phyloP scores from a whole-genome alignment of 176 grass and related monocot species.

The Triticum dicoccoides region DNA sequence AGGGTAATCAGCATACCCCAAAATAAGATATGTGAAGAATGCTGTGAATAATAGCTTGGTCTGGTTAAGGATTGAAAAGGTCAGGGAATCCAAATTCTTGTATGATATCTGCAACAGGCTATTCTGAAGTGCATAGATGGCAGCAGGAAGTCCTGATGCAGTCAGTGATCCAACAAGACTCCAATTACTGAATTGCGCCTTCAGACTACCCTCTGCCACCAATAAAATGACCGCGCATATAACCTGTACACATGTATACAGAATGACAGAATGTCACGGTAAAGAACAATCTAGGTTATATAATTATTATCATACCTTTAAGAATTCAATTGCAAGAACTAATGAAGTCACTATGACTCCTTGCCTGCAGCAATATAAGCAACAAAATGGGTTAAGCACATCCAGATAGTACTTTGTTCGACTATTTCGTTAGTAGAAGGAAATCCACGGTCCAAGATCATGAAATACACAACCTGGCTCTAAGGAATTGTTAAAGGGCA shows the following conservation, averaged over 20 bases:
- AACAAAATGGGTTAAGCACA: slow-evolving; percentile 12
- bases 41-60: slow-evolving; percentile 96
- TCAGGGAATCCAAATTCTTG: slow-evolving; percentile 97
- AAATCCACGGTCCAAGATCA: not conserved
- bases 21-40: slow-evolving; percentile 90
- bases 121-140: slow-evolving; percentile 95
- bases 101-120: slow-evolving; percentile 95
- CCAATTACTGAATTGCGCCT: slow-evolving; percentile 66
- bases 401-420: slow-evolving; percentile 3
- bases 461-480: not conserved
- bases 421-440: not conserved
- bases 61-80: slow-evolving; percentile 98
- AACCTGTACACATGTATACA: slow-evolving; percentile 49
- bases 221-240: slow-evolving; percentile 79
- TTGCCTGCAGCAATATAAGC: slow-evolving; percentile 49
- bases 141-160: slow-evolving; percentile 90
- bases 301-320: slow-evolving; percentile 57
- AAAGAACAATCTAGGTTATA: slow-evolving; percentile 18
- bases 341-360: slow-evolving; percentile 91
- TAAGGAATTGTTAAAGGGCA: not conserved
- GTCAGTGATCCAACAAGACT: slow-evolving; percentile 71
- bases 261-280: slow-evolving; percentile 22
- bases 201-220: slow-evolving; percentile 62
- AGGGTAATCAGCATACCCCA: slow-evolving; percentile 54
- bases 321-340: slow-evolving; percentile 76